phyloP scores from a whole-genome alignment of 768 basidiomycete genomes.

The Gymnopilus dilepis region DNA sequence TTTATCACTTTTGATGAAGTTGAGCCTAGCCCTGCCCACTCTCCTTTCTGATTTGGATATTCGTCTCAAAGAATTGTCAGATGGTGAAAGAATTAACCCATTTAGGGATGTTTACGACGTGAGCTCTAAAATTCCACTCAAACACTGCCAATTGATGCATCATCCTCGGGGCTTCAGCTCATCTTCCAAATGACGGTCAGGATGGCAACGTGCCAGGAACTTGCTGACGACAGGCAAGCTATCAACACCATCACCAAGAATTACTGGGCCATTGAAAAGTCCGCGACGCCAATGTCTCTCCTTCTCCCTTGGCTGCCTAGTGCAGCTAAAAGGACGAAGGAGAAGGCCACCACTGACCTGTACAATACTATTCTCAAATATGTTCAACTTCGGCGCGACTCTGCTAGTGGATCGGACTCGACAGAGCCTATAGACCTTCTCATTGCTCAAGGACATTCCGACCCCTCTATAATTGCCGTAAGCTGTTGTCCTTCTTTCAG shows the following conservation, averaged over 20 bases:
- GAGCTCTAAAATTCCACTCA: background rate
- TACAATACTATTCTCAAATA: conserved; percentile 31
- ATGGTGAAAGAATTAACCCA: conserved; percentile 36
- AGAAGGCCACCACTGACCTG: conserved; percentile 35
- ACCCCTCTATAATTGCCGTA: conserved; percentile 33
- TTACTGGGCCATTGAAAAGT: conserved; percentile 39
- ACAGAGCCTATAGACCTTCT: conserved; percentile 42
- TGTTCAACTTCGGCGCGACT: conserved; percentile 33
- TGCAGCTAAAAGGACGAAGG: conserved; percentile 33
- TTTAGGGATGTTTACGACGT: conserved; percentile 40
- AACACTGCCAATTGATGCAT: background rate
- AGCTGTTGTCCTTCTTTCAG: conserved; percentile 1
- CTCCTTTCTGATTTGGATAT: conserved; percentile 33
- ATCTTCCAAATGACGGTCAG: conserved; percentile 43
- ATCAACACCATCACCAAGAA: conserved; percentile 29
- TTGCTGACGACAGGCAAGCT: conserved; percentile 32
- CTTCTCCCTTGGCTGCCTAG: conserved; percentile 43
- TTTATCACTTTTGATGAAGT: background rate
- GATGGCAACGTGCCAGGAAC: conserved; percentile 39
- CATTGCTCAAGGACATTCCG: conserved; percentile 33
- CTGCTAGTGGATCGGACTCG: conserved; percentile 26
- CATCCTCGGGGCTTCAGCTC: conserved; percentile 25
- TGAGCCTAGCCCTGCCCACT: conserved; percentile 18
- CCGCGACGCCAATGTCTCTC: conserved; percentile 35
- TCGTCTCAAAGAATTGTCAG: conserved; percentile 30